Percentiles rank a stretch among this genome's conserved stretches.
Conservation (phyloP, 2,329 filamentous ascomycete genomes). For the Trichoderma simmonsii region DNA sequence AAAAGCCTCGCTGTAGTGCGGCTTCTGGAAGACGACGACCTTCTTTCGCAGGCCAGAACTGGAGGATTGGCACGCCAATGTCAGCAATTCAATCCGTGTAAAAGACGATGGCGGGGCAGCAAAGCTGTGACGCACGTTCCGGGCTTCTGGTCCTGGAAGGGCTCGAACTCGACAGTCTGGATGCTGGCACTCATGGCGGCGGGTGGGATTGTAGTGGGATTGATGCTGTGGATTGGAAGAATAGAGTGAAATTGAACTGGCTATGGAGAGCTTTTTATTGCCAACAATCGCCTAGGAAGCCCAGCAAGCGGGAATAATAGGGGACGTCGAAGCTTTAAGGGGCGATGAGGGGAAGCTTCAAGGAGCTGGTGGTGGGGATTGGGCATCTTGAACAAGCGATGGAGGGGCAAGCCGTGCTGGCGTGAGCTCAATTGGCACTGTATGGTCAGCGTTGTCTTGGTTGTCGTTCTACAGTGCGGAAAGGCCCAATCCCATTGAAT, state of each 20-base stretch:
- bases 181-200: conserved; percentile 60
- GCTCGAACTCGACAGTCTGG: conserved; percentile 76
- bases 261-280: neutral
- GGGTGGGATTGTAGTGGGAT: neutral
- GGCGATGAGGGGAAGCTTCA: conserved; percentile 27
- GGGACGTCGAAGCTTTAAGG: conserved; percentile 16
- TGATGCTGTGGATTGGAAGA: neutral
- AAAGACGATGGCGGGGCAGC: conserved; percentile 20
- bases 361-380: conserved; percentile 29
- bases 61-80: conserved; percentile 21
- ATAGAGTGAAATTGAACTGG: neutral
- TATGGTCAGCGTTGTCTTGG: too few relatives aligned
- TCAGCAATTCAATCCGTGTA: conserved; percentile 3
- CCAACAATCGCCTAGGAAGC: neutral
- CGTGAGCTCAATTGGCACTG: conserved; percentile 24
- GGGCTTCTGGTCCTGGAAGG: conserved; percentile 96
- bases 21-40: conserved; percentile 94
- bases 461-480: neutral
- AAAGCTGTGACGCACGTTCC: conserved; percentile 75
- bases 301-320: neutral
- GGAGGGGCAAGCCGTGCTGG: conserved; percentile 25
- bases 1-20: conserved; percentile 95
- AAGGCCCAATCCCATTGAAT: neutral
- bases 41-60: conserved; percentile 98
- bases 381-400: conserved; percentile 28